Conservation (phyloP, 306 rosid genomes). For the Rubus idaeus region DNA sequence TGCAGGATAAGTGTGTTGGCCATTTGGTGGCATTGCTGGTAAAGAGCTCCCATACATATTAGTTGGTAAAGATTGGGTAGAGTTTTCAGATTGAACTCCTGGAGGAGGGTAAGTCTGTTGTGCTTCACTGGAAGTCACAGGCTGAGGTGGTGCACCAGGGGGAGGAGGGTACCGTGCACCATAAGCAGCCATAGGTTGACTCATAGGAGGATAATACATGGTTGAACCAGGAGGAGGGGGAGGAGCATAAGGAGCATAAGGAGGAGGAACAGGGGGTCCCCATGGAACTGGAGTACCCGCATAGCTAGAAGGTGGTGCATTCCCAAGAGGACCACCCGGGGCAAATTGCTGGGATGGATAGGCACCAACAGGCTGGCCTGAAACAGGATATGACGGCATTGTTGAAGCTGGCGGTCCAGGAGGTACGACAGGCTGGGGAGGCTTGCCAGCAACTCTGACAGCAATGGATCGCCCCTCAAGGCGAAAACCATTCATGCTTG, state of each 20-base stretch:
- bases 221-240: conserved; percentile 91
- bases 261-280: conserved; percentile 93
- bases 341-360: conserved; percentile 93
- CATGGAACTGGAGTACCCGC: conserved; percentile 78
- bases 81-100: conserved; percentile 77
- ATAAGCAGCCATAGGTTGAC: conserved; percentile 77
- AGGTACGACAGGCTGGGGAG: conserved; percentile 90
- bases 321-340: conserved; percentile 68
- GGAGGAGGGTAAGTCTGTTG: conserved; percentile 92
- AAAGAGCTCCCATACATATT: conserved; percentile 58
- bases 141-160: conserved; percentile 84
- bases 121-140: conserved; percentile 58
- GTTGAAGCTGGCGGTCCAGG: conserved; percentile 81
- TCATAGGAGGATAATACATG: conserved; percentile 71
- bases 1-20: conserved; percentile 65
- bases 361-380: conserved; percentile 68
- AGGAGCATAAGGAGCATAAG: conserved; percentile 60
- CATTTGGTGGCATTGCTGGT: conserved; percentile 60
- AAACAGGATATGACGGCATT: conserved; percentile 68
- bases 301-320: conserved; percentile 62
- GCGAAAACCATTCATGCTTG: conserved; percentile 90
- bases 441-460: conserved; percentile 96
- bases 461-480: conserved; percentile 95
- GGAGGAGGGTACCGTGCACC: conserved; percentile 85
- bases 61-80: conserved; percentile 50